These are phyloP conservation scores for Planoprotostelium fungivorum DNA, from an alignment of 78 protist genomes.

Conservation along the genomic window DNA sequence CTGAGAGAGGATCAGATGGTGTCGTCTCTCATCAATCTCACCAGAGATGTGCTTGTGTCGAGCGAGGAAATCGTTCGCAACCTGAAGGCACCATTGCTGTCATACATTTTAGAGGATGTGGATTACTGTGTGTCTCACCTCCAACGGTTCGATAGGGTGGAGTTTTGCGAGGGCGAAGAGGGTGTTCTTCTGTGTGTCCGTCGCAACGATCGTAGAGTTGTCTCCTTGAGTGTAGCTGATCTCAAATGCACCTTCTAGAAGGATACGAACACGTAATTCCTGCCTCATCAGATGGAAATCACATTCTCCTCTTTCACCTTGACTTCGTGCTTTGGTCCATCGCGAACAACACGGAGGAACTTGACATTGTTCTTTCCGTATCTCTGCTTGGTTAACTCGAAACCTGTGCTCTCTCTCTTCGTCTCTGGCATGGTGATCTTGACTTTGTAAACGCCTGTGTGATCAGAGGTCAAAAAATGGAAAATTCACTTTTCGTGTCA, in stretches of 20 bases:
- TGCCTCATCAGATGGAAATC: not conserved
- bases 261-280: conserved; percentile 22
- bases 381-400: not conserved
- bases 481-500: no score
- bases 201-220: conserved; percentile 49
- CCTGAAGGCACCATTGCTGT: not conserved
- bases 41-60: not conserved
- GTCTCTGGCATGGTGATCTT: no score
- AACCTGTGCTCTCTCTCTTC: no score
- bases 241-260: conserved; percentile 16
- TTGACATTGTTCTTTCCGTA: not conserved
- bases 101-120: not conserved
- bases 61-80: not conserved
- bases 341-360: not conserved
- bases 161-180: conserved; percentile 38
- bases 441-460: no score
- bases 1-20: not conserved
- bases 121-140: conserved; percentile 1
- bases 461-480: no score
- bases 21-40: not conserved
- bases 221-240: conserved; percentile 48
- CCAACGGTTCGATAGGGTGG: conserved; percentile 27
- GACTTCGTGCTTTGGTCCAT: not conserved
- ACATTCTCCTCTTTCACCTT: not conserved
- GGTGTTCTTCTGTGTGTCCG: conserved; percentile 63